Conservation (phyloP, 352 stramenopile species). For the Phytophthora sansomeana region DNA sequence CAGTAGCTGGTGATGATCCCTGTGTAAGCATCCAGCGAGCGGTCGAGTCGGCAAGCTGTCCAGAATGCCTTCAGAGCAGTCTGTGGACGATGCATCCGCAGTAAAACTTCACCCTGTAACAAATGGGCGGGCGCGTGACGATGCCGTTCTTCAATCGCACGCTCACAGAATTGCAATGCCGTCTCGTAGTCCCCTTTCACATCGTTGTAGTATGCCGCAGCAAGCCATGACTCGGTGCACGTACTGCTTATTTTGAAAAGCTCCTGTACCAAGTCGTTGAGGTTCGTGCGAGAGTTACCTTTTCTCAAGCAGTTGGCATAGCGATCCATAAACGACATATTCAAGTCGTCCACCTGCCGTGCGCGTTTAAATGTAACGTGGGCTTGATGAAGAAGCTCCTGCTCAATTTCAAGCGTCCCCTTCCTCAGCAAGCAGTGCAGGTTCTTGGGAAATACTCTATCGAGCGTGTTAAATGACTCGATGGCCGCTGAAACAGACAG, state of each 20-base stretch:
- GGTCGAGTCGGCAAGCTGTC: conserved; percentile 64
- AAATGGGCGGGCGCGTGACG: conserved; percentile 64
- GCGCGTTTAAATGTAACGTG: conserved; percentile 61
- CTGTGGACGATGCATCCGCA: conserved; percentile 70
- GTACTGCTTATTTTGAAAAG: conserved; percentile 69
- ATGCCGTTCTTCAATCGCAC: conserved; percentile 54
- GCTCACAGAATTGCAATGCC: conserved; percentile 77
- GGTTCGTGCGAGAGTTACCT: conserved; percentile 46
- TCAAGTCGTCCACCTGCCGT: conserved; percentile 71
- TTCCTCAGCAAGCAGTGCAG: conserved; percentile 66
- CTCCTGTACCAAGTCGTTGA: conserved; percentile 76
- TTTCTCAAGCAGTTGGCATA: conserved; percentile 73
- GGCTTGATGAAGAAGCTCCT: conserved; percentile 66
- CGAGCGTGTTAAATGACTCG: conserved; percentile 48
- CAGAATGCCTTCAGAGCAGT: conserved; percentile 73
- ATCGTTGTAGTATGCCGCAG: conserved; percentile 77
- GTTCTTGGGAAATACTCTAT: conserved; percentile 68
- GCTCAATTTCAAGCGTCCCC: conserved; percentile 68
- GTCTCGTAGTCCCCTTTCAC: conserved; percentile 77
- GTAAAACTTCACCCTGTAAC: conserved; percentile 62
- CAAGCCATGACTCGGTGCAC: conserved; percentile 72
- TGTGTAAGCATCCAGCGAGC: conserved; percentile 72
- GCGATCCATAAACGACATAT: conserved; percentile 67
- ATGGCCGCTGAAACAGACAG: conserved; percentile 39
- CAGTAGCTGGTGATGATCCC: conserved; percentile 83